Evolutionary conservation across 768 basidiomycete species (phyloP), one percentile per base, ranked within the genome.

Genomic region (Crucibulum laeve): DNA sequence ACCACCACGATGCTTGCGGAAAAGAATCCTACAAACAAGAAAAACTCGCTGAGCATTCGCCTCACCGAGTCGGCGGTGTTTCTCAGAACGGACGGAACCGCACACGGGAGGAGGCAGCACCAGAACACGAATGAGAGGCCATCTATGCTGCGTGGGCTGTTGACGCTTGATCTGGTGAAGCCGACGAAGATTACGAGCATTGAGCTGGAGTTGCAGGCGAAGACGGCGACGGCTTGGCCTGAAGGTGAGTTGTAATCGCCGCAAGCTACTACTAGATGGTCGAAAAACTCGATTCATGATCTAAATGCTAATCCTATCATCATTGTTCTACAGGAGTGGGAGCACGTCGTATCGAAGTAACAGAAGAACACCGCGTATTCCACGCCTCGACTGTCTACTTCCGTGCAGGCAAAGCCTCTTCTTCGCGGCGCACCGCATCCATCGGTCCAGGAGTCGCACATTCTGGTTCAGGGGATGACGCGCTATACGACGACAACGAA

Each of bases 111-210:
- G 25, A 59, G 54, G 46, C 57, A 46, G 37, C 45, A 51, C 33
- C 48, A 50, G 4, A 54, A 60, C 38, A 54, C 63, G 5, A n/a
- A n/a, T n/a, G n/a, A n/a, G n/a, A 55, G 60, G 14, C 74, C 75
- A 1, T 79, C 86, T 4, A 62, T 84, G 47, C 61, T 89, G 25
- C 70, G 87, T 15, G 87, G 85, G 8, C 59, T 89, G 11, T 66
- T 87, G 43, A 76, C 77, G 1, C 57, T 76, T 14, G 66, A 72
- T 21, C 61, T 77, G 8, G 68, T 69, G 23, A 95, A 95, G 59
- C 82, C 92, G 0, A 92, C 82, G 42, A 82, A 82, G 59, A 83
- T 99, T 51, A 83, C 86, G 24, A 87, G 82, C 54, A 93, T 99
- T 45, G 84, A 84, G 43, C 70, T 96, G 28, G 80, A 84, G 58